A percentile compares a stretch with the other conserved stretches of the same genome.
Evolutionary conservation across 1,284 basidiomycete genomes (phyloP).

Genomic region (Cryptococcus sp.): DNA sequence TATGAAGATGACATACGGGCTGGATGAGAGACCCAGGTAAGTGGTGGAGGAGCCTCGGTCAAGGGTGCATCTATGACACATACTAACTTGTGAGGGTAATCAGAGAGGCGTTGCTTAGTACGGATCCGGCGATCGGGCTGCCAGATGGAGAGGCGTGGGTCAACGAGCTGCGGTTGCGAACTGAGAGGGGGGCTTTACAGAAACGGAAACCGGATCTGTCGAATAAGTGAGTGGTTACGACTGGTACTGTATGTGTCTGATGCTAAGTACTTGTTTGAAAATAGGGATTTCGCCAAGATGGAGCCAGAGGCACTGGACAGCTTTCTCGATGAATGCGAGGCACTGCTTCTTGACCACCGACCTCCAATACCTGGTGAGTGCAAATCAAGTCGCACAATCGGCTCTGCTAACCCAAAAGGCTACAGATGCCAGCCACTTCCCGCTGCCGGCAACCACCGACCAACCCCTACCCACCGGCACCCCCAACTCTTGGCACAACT

Average conservation of each 20-base stretch:
- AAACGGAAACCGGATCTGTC: constrained; percentile 14
- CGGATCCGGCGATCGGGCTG: constrained; percentile 60
- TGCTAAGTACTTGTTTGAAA: neutral
- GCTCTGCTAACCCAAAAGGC: neutral
- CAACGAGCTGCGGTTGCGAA: constrained; percentile 51
- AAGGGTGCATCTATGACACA: no score
- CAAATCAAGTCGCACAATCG: neutral
- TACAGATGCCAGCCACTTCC: constrained; percentile 19
- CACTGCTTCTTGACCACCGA: constrained; percentile 30
- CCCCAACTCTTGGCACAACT: constrained; percentile 23
- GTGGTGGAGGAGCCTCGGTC: constrained; percentile 18
- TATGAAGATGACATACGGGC: constrained; percentile 76
- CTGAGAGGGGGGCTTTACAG: constrained; percentile 37
- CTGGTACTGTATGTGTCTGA: neutral
- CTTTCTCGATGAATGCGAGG: constrained; percentile 30
- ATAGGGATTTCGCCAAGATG: constrained; percentile 30
- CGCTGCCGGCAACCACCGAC: constrained; percentile 5
- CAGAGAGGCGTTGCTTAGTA: constrained; percentile 14
- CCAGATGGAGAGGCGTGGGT: constrained; percentile 59
- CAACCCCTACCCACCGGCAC: constrained; percentile 1
- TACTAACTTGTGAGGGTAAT: neutral
- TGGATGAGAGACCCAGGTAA: constrained; percentile 67
- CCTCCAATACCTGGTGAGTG: constrained; percentile 14
- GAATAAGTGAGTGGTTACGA: constrained; percentile 19
- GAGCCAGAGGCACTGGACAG: constrained; percentile 31